These are phyloP conservation scores for Houttuynia cordata DNA, from an alignment of 164 flowering plant species.

Conservation along the genomic window DNA sequence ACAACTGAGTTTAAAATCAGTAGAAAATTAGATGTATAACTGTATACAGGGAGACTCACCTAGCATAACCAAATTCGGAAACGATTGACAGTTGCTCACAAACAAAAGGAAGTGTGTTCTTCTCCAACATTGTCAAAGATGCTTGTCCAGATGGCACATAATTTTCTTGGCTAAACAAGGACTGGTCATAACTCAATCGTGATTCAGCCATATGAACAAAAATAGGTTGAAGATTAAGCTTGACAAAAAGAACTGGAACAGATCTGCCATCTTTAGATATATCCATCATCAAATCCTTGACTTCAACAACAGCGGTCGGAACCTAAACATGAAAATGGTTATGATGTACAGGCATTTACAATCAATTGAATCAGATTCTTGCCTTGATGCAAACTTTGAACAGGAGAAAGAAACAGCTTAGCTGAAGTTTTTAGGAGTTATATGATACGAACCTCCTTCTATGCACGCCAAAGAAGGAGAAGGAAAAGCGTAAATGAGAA, in stretches of 20 bases:
- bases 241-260: constrained; percentile 50
- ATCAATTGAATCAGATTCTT: not conserved
- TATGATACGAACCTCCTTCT: too few relatives aligned
- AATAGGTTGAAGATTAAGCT: constrained; percentile 58
- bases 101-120: constrained; percentile 42
- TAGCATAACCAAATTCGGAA: constrained; percentile 75
- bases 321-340: constrained; percentile 32
- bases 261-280: constrained; percentile 78
- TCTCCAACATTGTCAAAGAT: constrained; percentile 25
- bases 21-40: not conserved
- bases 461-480: too few relatives aligned
- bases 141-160: constrained; percentile 25
- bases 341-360: not conserved
- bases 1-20: too few relatives aligned
- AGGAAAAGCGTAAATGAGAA: too few relatives aligned
- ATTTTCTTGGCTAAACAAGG: constrained; percentile 27
- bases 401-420: not conserved
- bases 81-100: constrained; percentile 75
- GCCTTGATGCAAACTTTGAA: not conserved
- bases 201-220: constrained; percentile 53
- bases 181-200: constrained; percentile 45
- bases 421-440: not conserved
- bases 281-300: constrained; percentile 74
- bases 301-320: constrained; percentile 64
- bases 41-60: constrained; percentile 28